Evolutionary conservation across 1,284 basidiomycete genomes (phyloP).

Genomic region (Trametes polyzona): DNA sequence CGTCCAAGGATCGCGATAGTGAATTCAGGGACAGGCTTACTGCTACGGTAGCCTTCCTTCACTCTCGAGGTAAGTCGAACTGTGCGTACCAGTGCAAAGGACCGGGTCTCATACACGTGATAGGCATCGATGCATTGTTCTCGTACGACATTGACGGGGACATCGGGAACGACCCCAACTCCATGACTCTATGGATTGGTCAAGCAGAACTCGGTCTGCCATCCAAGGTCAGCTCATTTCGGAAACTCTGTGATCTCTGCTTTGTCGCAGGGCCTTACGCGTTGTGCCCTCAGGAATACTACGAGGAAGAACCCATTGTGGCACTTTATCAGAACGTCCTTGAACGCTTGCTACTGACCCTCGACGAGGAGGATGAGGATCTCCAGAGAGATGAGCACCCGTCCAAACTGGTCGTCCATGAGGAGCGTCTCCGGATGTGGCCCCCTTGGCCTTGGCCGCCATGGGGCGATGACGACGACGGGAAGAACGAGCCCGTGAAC

Average conservation of each 20-base stretch:
- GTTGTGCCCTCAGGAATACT: conserved; percentile 73
- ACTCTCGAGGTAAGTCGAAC: conserved; percentile 69
- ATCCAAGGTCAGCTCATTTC: conserved; percentile 74
- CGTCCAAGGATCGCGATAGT: conserved; percentile 27
- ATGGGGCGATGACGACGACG: conserved; percentile 67
- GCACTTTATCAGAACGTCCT: conserved; percentile 77
- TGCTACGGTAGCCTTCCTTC: conserved; percentile 83
- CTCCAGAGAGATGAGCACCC: conserved; percentile 10
- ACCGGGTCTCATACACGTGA: background rate
- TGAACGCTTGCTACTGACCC: conserved; percentile 64
- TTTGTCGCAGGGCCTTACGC: conserved; percentile 2
- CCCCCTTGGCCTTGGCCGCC: conserved; percentile 91
- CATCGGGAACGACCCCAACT: conserved; percentile 85
- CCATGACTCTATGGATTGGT: conserved; percentile 85
- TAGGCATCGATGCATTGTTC: conserved; percentile 82
- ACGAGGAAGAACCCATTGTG: conserved; percentile 75
- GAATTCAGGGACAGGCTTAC: conserved; percentile 64
- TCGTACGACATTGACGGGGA: conserved; percentile 86
- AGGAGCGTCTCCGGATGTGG: conserved; percentile 65
- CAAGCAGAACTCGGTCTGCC: conserved; percentile 88
- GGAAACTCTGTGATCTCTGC: background rate
- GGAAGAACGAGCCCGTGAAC: conserved; percentile 47
- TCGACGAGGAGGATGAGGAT: conserved; percentile 56
- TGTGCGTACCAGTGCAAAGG: background rate
- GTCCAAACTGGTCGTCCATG: conserved; percentile 49